Base-by-base conservation (phyloP, 169 alveolate species). In the Haemoproteus tartakovskyi region DNA sequence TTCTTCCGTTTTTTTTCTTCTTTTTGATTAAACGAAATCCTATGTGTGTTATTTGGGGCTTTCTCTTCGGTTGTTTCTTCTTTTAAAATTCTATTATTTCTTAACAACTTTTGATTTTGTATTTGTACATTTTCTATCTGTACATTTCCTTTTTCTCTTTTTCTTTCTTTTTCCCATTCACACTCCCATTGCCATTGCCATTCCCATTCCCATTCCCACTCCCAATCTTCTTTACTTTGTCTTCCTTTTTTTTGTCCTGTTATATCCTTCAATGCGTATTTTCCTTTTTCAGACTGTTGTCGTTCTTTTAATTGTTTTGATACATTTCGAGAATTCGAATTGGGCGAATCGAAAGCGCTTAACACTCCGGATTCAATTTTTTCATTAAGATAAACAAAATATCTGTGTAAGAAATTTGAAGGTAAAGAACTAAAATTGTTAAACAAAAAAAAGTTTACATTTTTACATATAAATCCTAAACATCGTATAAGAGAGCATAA, bases 391-490 rank as follows among this genome's bases (percentile, higher is more conserved):
- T 74, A 74, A 6, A 74, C 18, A 37, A 56, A 74, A 57, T 74
- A 74, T 38, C 59, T 74, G 8, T 26, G 11, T 8, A 74, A 61
- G 47, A 74, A 74, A 1, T 74, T 56, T 0, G 84, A 43, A 6
- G 84, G 62, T 5, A 74, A 24, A 27, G 46, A 21, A 46, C 50
- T 74, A 14, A 74, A 57, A n/a, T 60, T 45, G 22, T 74, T 74
- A 38, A 74, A 74, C 33, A 74, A 45, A 57, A 57, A 74, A n/a
- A 74, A 74, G 21, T 74, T 74, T 18, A 74, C 27, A 6, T 74
- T 74, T 74, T 74, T 74, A 61, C 84, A 74, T 21, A 74, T 74
- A 22, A 74, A 74, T 9, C 78, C 84, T 43, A 74, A 37, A 48
- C 59, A 74, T 51, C 84, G 54, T 18, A 74, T 74, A 11, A 74